Evolutionary conservation across 1,284 basidiomycete species (phyloP).

Genomic region (Austroboletus rostrupii): DNA sequence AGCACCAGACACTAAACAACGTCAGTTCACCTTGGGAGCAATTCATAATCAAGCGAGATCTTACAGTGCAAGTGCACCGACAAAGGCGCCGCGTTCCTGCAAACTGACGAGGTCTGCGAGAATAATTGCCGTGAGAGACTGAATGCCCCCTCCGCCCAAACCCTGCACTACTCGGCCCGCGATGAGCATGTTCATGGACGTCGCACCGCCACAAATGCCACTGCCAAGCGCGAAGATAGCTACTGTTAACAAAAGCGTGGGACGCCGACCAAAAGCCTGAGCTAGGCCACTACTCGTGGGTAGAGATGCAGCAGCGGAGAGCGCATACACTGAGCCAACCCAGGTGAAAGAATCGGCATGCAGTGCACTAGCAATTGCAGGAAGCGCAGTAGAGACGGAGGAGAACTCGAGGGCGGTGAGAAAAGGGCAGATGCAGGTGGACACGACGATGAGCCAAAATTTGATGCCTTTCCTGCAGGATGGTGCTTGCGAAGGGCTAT

Average conservation of each 20-base stretch:
- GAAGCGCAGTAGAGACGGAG: constrained; percentile 27
- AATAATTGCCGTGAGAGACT: too few relatives aligned
- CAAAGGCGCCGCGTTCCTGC: constrained; percentile 35
- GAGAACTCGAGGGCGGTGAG: constrained; percentile 3
- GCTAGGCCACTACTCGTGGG: too few relatives aligned
- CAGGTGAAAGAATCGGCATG: constrained; percentile 27
- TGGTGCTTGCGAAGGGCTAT: too few relatives aligned
- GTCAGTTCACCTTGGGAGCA: too few relatives aligned
- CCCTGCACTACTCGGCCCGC: constrained; percentile 36
- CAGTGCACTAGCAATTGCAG: constrained; percentile 31
- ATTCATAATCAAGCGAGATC: too few relatives aligned
- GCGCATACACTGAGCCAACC: too few relatives aligned
- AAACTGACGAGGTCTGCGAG: constrained; percentile 38
- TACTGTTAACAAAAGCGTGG: too few relatives aligned
- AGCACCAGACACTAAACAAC: constrained; percentile 1
- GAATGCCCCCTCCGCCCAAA: too few relatives aligned
- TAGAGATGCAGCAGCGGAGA: too few relatives aligned
- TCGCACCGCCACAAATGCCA: too few relatives aligned
- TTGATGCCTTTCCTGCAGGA: not conserved
- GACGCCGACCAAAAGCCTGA: too few relatives aligned
- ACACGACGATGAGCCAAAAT: constrained; percentile 2
- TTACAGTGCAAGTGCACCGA: constrained; percentile 24
- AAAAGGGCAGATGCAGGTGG: constrained; percentile 3
- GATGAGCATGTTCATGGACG: constrained; percentile 37
- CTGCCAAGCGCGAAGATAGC: too few relatives aligned